Evolutionary conservation across 305 asterid species (phyloP), one percentile per base, ranked within the genome.

Genomic region (Fraxinus greggii): DNA sequence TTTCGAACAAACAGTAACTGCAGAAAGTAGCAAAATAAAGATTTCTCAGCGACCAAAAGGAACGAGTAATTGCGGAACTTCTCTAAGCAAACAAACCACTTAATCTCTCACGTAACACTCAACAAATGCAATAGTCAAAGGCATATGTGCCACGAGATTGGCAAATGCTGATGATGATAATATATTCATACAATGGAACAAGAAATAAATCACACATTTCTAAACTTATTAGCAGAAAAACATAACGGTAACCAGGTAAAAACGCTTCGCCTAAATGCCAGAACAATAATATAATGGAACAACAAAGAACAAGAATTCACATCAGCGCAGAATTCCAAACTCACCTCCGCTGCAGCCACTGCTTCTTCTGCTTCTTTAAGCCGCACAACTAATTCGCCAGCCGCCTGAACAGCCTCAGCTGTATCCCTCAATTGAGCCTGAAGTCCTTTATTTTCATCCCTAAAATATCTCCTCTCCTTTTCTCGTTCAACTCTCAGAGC

Each of bases 331-430:
- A 81, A 75, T 83, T 76, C 76, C 7, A 81, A 85, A 87, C 92
- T 87, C 87, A 95, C 99, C 97, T 94, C 96, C 29, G 98, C 93
- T 74, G 92, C 89, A 67, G 87, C 89, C 81, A 90, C 85, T 77
- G 97, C 94, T 85, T 91, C 98, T 84, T 94, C 98, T 48, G 97
- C 92, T 83, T 97, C 98, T 86, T 89, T 94, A 84, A 97, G 99
- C 85, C 98, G 92, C 72, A 94, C 97, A 76, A 97, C 95, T 79
- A 97, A 88, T 87, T 97, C 99, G 72, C 98, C 97, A 83, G 99
- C 98, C 51, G 98, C 99, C 88, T 97, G 94, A 83, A 97, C 98
- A 82, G 99, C 99, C 91, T 97, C 99, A 67, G 98, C 97, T 77
- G 98, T 97, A 89, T 97, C 99, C 89, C 93, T 89, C 83, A 97